These are phyloP conservation scores for Paraconiothyrium sp. DNA, from an alignment of 2,329 filamentous ascomycete species.

Conservation along the genomic window DNA sequence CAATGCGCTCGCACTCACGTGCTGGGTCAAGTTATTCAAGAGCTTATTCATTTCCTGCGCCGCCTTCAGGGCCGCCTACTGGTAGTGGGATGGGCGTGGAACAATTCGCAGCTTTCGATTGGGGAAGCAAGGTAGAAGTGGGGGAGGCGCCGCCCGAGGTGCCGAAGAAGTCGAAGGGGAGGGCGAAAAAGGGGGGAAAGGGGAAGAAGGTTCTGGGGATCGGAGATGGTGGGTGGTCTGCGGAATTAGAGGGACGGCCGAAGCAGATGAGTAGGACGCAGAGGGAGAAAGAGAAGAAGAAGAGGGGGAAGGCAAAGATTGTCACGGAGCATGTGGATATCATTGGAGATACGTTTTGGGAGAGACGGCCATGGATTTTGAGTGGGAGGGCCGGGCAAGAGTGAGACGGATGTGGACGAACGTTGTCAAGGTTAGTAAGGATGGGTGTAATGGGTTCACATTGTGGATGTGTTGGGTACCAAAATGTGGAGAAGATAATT, in stretches of 20 bases:
- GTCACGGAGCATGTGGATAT: constrained; percentile 89
- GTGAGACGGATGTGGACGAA: neutral
- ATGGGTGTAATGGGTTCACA: neutral
- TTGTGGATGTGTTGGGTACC: neutral
- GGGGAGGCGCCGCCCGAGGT: neutral
- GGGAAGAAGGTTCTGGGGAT: neutral
- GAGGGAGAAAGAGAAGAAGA: constrained; percentile 82
- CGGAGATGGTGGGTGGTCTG: constrained; percentile 27
- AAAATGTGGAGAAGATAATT: neutral
- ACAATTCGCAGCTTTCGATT: constrained; percentile 9
- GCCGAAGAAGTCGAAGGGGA: constrained; percentile 11
- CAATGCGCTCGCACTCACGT: constrained; percentile 41
- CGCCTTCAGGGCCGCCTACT: neutral
- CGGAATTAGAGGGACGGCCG: constrained; percentile 46
- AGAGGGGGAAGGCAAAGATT: constrained; percentile 80
- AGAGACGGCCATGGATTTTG: constrained; percentile 78
- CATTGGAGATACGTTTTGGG: constrained; percentile 96
- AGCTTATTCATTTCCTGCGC: constrained; percentile 15
- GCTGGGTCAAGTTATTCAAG: constrained; percentile 41
- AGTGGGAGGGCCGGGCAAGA: constrained; percentile 44
- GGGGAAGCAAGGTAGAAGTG: constrained; percentile 3
- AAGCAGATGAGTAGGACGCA: constrained; percentile 77
- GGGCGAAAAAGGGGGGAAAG: constrained; percentile 16
- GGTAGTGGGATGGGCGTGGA: neutral
- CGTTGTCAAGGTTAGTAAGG: neutral